Evolutionary conservation across 306 rosid genomes (phyloP).

Genomic region (Prunus davidiana): DNA sequence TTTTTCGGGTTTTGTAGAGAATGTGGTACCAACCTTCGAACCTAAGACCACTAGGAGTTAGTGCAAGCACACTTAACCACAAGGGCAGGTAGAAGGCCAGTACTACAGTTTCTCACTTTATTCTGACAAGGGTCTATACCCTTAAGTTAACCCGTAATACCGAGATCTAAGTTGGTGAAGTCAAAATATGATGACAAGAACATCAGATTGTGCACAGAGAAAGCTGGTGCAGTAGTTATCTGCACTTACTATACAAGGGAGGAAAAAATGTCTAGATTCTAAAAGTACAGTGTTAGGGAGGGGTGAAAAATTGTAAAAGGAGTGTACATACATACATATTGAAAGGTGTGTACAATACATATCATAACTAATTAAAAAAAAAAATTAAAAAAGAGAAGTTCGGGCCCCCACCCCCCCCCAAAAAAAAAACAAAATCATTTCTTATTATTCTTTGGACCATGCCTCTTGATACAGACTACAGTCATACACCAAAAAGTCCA

Average conservation of each 20-base stretch:
- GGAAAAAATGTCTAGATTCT: not conserved
- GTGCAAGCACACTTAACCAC: too few species aligned
- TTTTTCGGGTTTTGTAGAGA: too few species aligned
- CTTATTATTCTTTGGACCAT: not conserved
- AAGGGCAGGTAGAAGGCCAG: too few species aligned
- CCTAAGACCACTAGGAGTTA: too few species aligned
- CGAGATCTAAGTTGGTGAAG: not conserved
- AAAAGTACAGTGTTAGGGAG: not conserved
- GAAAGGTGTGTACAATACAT: not conserved
- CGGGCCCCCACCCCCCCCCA: not conserved
- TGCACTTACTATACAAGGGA: not conserved
- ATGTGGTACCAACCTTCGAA: too few species aligned
- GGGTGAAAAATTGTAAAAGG: not conserved
- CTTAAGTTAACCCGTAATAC: not conserved
- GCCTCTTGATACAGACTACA: not conserved
- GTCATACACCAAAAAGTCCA: not conserved
- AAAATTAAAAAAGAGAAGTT: not conserved
- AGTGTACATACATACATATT: not conserved
- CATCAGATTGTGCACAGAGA: not conserved
- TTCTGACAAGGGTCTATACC: not conserved
- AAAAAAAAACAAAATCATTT: not conserved
- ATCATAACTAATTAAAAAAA: too few species aligned
- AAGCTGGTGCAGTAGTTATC: not conserved
- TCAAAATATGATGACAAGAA: constrained; percentile 2
- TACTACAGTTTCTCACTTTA: not conserved